Evolutionary conservation across 1,284 basidiomycete genomes (phyloP), one percentile per base, ranked within the genome.

Genomic region (Sporisorium scitamineum): DNA sequence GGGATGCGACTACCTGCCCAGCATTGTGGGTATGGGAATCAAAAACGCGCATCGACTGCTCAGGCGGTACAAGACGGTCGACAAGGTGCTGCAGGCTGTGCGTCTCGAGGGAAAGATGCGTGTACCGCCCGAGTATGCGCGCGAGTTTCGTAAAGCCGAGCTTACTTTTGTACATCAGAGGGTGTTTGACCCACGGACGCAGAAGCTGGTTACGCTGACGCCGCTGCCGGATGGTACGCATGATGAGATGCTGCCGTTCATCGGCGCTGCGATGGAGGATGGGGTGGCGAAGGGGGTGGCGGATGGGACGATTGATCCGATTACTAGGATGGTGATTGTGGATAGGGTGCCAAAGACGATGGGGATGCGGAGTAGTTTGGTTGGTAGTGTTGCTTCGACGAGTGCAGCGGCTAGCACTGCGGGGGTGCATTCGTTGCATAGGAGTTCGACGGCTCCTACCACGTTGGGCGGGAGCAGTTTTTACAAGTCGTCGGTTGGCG

Each of bases 151-250:
- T 6, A 87, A 85, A 22, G 95, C 97, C 9, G 95, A 99, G 86
- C 91, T 92, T 70, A 96, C 95, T 31, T 99, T 99, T 85, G 87
- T 94, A 52, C 92, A 98, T 86, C 97, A 99, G 85, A 89, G 95
- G 53, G 95, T 99, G 47, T 99, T 92, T 84, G 92, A 94, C 85
- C 94, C 96, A 6, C 63, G 65, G 7, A 50, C 50, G 13, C 18
- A 56, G 9, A 66, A 72, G 47, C 27, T 84, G 37, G 65, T 75
- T 8, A 83, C 80, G 9, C 63, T 85, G 18, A 76, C 73, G 7
- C 80, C 81, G 31, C 59, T 81, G n/a, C 80, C 82, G 6, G 70
- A 73, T 1, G 81, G 76, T 13, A 71, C 65, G 18, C 45, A 54
- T 14, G 72, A 77, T 11, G 70, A 74, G 0, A 62, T 77, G 52